These are phyloP conservation scores for Aspergillus nidulans DNA, from an alignment of 495 filamentous ascomycete genomes.

Conservation along the genomic window DNA sequence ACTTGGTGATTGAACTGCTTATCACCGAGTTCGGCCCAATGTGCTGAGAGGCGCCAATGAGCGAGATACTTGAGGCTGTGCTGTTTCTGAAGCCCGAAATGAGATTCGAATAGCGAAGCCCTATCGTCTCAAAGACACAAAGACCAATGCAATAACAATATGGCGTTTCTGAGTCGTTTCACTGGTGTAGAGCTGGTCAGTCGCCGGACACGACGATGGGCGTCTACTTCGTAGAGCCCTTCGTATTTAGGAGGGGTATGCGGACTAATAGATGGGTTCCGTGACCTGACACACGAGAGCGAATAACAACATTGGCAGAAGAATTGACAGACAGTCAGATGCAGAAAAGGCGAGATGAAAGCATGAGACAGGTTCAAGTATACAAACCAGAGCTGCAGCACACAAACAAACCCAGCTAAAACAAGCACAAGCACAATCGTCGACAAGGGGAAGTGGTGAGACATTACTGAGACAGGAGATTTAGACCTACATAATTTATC, in stretches of 20 bases:
- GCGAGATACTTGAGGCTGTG: not conserved
- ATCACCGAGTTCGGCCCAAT: not conserved
- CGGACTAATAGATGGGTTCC: not conserved
- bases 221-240: not conserved
- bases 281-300: not conserved
- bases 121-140: not conserved
- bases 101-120: not conserved
- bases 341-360: not conserved
- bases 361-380: not conserved
- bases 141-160: not conserved
- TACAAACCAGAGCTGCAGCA: not conserved
- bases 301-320: not conserved
- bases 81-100: not conserved
- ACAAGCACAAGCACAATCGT: not conserved
- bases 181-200: not conserved
- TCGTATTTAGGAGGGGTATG: slow-evolving; percentile 9
- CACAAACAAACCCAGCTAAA: not conserved
- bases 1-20: not conserved
- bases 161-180: not conserved
- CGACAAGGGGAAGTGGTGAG: not conserved
- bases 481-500: slow-evolving; percentile 1
- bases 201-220: not conserved
- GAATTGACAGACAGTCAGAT: not conserved
- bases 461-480: not conserved
- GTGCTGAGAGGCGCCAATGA: not conserved